Evolutionary conservation across 352 stramenopile genomes (phyloP), one percentile per base, ranked within the genome.

Genomic region (Bremia lactucae): DNA sequence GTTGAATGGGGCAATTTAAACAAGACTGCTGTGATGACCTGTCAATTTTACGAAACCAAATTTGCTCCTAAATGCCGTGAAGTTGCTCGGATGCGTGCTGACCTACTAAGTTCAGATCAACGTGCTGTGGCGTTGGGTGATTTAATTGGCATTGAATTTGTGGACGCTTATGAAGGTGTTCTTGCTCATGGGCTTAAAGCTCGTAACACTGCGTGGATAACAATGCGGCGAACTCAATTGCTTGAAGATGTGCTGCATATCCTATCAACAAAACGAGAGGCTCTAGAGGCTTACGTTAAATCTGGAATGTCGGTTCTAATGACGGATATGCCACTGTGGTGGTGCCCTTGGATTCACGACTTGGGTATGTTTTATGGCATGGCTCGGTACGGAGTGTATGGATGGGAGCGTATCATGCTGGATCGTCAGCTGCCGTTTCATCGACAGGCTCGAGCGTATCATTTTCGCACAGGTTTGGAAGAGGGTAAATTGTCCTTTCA

Each of bases 291-390:
- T 36, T 58, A 72, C 20, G 49, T 94, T 21, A 64, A 74, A 0
- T 91, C 78, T 2, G 78, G 81, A 18, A 68, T 55, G 16, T 47
- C 65, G 4, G 52, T 65, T 34, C 54, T 89, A 6, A 76, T 89
- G 28, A 46, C 62, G 7, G 63, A 80, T 35, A 90, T 94, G 77
- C 81, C 81, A 3, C 72, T 89, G 21, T 94, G 81, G 81, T 94
- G 81, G 81, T 94, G 81, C 49, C 81, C 81, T 8, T 94, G 81
- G 81, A 70, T 91, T 19, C 81, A 94, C 43, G 81, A 94, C 39
- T 45, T 87, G 13, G 74, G 64, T 2, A 31, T 90, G 7, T 73
- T 94, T 14, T 81, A 81, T 35, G 81, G 75, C 20, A 88, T 94
- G 72, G 79, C 80, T 31, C 65, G 62, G 8, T 71, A 86, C 45